These are phyloP conservation scores for Diaporthe citrichinensis DNA, from an alignment of 2,329 filamentous ascomycete species.

Conservation along the genomic window DNA sequence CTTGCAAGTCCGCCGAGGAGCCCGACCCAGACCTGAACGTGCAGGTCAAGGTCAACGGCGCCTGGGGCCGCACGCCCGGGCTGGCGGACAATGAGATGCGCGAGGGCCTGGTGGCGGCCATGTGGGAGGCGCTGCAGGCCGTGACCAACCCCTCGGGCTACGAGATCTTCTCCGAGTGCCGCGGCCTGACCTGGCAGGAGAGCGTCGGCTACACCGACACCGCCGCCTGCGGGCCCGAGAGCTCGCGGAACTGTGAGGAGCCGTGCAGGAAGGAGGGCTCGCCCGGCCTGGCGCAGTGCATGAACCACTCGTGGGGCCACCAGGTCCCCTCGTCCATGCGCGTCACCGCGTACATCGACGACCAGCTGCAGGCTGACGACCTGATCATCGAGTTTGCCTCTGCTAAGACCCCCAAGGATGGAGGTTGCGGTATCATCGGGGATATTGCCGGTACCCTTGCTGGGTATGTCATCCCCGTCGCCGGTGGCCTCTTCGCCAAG, in stretches of 20 bases:
- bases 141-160: conserved; percentile 38
- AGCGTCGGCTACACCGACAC: conserved; percentile 1
- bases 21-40: conserved; percentile 39
- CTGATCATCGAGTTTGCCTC: conserved; percentile 41
- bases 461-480: background rate
- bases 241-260: background rate
- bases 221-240: conserved; percentile 9
- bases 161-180: conserved; percentile 41
- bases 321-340: conserved; percentile 41
- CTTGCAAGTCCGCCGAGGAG: conserved; percentile 37
- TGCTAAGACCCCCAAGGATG: conserved; percentile 19
- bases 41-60: conserved; percentile 41
- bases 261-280: background rate
- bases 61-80: conserved; percentile 40
- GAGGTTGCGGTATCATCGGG: conserved; percentile 31
- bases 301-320: conserved; percentile 39
- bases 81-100: conserved; percentile 41
- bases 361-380: conserved; percentile 40
- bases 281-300: conserved; percentile 38
- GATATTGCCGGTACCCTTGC: conserved; percentile 10
- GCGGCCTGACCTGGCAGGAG: conserved; percentile 41
- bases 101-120: conserved; percentile 40
- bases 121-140: conserved; percentile 40
- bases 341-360: conserved; percentile 42
- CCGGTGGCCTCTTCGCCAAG: conserved; percentile 17